phyloP scores from a whole-genome alignment of 768 basidiomycete genomes.

The Chalciporus piperatus region DNA sequence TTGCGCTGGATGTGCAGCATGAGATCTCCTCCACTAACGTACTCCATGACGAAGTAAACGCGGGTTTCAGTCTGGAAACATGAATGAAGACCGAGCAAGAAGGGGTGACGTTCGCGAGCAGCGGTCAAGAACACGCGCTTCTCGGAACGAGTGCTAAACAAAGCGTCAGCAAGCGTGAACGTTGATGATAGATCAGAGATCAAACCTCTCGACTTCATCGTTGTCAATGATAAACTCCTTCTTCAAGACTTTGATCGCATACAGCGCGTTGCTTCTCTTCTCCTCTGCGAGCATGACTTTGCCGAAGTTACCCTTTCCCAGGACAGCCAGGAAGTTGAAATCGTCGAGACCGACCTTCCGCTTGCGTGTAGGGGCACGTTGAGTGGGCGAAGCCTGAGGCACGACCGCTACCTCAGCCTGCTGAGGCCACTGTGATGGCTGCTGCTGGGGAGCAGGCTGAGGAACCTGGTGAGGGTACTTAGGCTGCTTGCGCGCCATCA shows the following conservation, averaged over 20 bases:
- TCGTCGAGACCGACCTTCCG: slow-evolving; percentile 96
- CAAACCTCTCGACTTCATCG: slow-evolving; percentile 97
- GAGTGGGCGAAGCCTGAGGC: slow-evolving; percentile 35
- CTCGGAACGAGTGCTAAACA: slow-evolving; percentile 88
- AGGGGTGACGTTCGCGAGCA: slow-evolving; percentile 96
- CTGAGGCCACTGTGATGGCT: slow-evolving; percentile 28
- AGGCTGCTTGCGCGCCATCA: slow-evolving; percentile 9
- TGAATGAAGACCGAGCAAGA: slow-evolving; percentile 93
- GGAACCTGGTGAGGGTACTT: slow-evolving; percentile 25
- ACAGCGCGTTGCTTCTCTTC: slow-evolving; percentile 84
- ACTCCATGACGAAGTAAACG: slow-evolving; percentile 99
- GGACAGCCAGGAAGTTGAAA: slow-evolving; percentile 97
- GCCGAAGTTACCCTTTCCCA: slow-evolving; percentile 99
- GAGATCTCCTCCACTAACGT: slow-evolving; percentile 96
- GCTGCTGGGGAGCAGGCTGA: slow-evolving; percentile 22
- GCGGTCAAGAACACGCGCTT: slow-evolving; percentile 98
- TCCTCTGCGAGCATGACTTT: slow-evolving; percentile 99
- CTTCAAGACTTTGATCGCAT: slow-evolving; percentile 99
- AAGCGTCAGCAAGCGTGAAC: slow-evolving; percentile 3
- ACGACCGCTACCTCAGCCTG: slow-evolving; percentile 21
- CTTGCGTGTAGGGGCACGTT: slow-evolving; percentile 49
- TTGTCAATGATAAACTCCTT: slow-evolving; percentile 99
- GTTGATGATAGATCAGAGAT: slow-evolving; percentile 1
- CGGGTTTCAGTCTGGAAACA: slow-evolving; percentile 99
- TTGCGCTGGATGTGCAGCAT: slow-evolving; percentile 99